Percentiles rank a stretch among this genome's conserved stretches.
These are phyloP conservation scores for Albatrellus ellisii DNA, from an alignment of 768 basidiomycete genomes.

Conservation along the genomic window DNA sequence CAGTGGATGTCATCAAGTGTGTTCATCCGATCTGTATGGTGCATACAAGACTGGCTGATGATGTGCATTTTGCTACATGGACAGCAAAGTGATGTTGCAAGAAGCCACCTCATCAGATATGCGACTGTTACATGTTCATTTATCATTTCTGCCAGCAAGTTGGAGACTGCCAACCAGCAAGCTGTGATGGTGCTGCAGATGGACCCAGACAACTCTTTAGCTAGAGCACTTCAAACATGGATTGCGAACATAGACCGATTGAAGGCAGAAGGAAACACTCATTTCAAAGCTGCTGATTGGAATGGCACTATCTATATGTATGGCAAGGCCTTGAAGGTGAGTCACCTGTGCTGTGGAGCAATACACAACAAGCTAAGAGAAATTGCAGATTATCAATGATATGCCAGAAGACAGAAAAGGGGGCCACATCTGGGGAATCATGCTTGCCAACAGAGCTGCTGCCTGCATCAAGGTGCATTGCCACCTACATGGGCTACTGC, in stretches of 20 bases:
- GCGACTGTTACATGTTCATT: not conserved
- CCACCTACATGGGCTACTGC: too few relatives aligned
- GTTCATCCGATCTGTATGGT: not conserved
- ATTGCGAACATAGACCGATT: not conserved
- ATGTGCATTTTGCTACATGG: not conserved
- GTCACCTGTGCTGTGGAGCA: not conserved
- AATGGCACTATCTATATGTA: not conserved
- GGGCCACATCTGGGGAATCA: not conserved
- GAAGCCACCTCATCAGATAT: not conserved
- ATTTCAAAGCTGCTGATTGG: not conserved
- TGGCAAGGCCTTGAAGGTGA: not conserved
- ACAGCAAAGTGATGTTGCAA: not conserved
- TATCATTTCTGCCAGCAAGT: not conserved
- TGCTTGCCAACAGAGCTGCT: not conserved
- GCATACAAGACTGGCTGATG: too few relatives aligned
- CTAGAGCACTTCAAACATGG: not conserved
- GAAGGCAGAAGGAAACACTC: not conserved
- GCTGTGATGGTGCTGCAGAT: not conserved
- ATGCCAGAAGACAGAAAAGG: not conserved
- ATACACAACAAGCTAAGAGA: not conserved
- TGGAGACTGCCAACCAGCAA: not conserved
- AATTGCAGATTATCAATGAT: not conserved
- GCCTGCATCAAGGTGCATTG: not conserved
- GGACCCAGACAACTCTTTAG: not conserved
- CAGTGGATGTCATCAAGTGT: not conserved